Conservation (phyloP, 108 stramenopile genomes). For the Skeletonema potamos region DNA sequence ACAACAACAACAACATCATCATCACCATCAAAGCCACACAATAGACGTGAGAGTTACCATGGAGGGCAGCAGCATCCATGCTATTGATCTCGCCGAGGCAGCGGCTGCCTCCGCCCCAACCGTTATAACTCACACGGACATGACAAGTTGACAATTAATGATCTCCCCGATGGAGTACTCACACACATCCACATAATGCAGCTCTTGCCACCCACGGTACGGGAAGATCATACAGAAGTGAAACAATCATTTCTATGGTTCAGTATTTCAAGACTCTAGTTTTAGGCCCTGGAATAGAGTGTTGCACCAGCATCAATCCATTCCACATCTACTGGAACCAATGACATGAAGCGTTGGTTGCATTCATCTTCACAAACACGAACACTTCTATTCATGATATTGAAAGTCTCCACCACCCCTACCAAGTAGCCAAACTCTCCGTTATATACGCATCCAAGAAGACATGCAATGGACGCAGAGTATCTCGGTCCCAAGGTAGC, state of each 20-base stretch:
- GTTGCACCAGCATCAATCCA: slow-evolving; percentile 11
- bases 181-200: too few relatives aligned
- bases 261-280: background rate
- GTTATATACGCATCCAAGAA: slow-evolving; percentile 37
- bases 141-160: too few relatives aligned
- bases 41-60: too few relatives aligned
- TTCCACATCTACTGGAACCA: slow-evolving; percentile 15
- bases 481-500: slow-evolving; percentile 24
- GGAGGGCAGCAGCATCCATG: too few relatives aligned
- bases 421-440: background rate
- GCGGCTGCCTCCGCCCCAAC: too few relatives aligned
- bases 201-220: too few relatives aligned
- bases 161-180: too few relatives aligned
- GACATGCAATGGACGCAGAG: slow-evolving; percentile 21
- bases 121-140: too few relatives aligned
- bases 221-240: too few relatives aligned
- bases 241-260: background rate
- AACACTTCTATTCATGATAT: slow-evolving; percentile 1
- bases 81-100: too few relatives aligned
- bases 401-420: background rate
- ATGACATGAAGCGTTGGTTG: slow-evolving; percentile 35
- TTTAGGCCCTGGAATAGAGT: slow-evolving; percentile 7
- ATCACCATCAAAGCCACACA: too few relatives aligned
- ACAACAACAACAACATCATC: too few relatives aligned
- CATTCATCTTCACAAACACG: slow-evolving; percentile 22